Evolutionary conservation across 768 basidiomycete genomes (phyloP).

Genomic region (Amanita exitialis): DNA sequence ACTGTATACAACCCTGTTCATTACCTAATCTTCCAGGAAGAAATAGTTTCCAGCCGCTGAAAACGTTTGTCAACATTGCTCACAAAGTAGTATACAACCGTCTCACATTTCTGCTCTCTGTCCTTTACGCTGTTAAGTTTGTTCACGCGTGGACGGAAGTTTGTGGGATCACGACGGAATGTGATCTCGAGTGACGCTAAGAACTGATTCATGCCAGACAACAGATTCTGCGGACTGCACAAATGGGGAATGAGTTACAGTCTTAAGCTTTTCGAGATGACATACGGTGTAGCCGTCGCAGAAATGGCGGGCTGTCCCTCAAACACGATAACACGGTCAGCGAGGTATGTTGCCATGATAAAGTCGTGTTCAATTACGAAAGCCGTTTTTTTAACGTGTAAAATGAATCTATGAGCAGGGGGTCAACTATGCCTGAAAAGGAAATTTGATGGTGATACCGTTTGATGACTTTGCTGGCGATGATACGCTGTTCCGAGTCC

Average conservation of each 20-base stretch:
- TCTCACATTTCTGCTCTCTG: constrained; percentile 74
- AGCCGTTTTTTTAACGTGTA: constrained; percentile 95
- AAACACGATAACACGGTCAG: constrained; percentile 94
- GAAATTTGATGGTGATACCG: constrained; percentile 36
- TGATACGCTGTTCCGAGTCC: constrained; percentile 99
- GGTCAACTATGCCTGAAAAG: constrained; percentile 4
- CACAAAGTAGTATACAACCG: background rate
- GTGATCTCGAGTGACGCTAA: constrained; percentile 93
- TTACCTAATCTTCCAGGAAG: constrained; percentile 80
- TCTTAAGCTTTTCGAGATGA: background rate
- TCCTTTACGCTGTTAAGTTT: constrained; percentile 81
- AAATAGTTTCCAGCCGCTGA: constrained; percentile 80
- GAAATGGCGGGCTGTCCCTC: constrained; percentile 78
- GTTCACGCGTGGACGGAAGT: constrained; percentile 84
- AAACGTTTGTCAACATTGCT: constrained; percentile 4
- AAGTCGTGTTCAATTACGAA: constrained; percentile 99
- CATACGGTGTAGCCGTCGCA: constrained; percentile 88
- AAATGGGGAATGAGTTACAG: background rate
- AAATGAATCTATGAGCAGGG: constrained; percentile 56
- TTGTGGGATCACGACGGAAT: constrained; percentile 95
- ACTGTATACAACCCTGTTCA: background rate
- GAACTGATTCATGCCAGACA: constrained; percentile 98
- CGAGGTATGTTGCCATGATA: constrained; percentile 99
- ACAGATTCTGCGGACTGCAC: constrained; percentile 78
- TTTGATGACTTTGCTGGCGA: constrained; percentile 96